Conservation (phyloP, 805 yeast genomes). For the Candida germanica region DNA sequence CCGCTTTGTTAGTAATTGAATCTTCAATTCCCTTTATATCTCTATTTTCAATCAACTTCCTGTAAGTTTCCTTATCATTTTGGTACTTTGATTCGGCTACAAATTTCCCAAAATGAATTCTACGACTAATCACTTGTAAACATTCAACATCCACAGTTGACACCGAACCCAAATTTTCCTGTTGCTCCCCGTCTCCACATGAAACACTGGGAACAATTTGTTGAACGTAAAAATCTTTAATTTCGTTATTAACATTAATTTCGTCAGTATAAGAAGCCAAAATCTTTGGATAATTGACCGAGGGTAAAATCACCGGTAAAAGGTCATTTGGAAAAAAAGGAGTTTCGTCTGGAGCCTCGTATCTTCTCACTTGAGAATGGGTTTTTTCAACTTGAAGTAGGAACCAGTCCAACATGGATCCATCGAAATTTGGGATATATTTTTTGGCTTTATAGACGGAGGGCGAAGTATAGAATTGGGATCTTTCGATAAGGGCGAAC, state of each 20-base stretch:
- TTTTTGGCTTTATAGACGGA: constrained; percentile 65
- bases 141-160: constrained; percentile 81
- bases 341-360: constrained; percentile 89
- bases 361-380: constrained; percentile 76
- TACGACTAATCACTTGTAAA: constrained; percentile 81
- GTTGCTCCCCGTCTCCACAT: constrained; percentile 65
- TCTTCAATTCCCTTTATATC: constrained; percentile 73
- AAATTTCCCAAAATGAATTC: constrained; percentile 96
- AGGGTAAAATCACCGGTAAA: constrained; percentile 73
- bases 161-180: constrained; percentile 85
- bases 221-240: constrained; percentile 63
- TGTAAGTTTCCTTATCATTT: constrained; percentile 60
- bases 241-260: constrained; percentile 70
- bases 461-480: constrained; percentile 77
- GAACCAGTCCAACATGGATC: constrained; percentile 86
- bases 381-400: constrained; percentile 66
- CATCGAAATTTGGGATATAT: constrained; percentile 66
- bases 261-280: constrained; percentile 73
- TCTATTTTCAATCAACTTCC: constrained; percentile 56
- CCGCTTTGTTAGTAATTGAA: constrained; percentile 82
- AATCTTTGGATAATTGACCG: constrained; percentile 72
- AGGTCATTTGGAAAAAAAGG: constrained; percentile 79
- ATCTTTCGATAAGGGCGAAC: constrained; percentile 87
- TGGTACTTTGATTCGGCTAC: constrained; percentile 94
- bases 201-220: constrained; percentile 75